A percentile compares a stretch with the other conserved stretches of the same genome.
Evolutionary conservation across 257 asterid species (phyloP).

Genomic region (Rauvolfia tetraphylla): DNA sequence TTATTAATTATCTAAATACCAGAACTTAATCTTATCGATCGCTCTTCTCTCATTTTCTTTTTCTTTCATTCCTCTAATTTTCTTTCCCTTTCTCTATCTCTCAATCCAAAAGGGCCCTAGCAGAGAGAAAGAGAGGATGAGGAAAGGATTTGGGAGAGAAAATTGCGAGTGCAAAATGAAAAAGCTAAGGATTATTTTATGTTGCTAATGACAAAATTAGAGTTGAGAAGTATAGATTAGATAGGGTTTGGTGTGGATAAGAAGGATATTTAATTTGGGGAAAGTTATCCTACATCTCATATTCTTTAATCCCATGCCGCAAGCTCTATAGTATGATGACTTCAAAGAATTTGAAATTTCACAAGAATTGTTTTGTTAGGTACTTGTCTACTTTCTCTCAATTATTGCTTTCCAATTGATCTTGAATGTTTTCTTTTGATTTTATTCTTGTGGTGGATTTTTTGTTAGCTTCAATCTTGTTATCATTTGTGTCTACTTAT

Average conservation of each 20-base stretch:
- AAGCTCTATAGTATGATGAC: not conserved
- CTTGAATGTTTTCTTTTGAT: not conserved
- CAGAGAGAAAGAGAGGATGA: too few relatives aligned
- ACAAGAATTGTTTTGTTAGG: not conserved
- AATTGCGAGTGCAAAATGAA: too few relatives aligned
- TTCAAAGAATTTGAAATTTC: not conserved
- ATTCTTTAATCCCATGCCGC: not conserved
- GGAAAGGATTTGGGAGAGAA: too few relatives aligned
- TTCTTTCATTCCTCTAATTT: too few relatives aligned
- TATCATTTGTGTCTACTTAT: not conserved
- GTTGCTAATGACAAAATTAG: conserved; percentile 27
- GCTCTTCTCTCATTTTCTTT: too few relatives aligned
- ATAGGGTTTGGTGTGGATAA: conserved; percentile 25
- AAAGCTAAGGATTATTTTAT: not conserved
- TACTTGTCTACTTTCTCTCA: not conserved
- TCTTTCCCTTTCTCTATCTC: too few relatives aligned
- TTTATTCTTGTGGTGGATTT: not conserved
- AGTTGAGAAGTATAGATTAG: conserved; percentile 17
- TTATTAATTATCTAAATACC: too few relatives aligned
- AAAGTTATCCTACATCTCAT: not conserved
- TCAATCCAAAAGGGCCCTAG: too few relatives aligned
- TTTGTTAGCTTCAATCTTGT: not conserved
- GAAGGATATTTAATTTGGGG: conserved; percentile 13
- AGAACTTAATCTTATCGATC: too few relatives aligned
- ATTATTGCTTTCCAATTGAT: conserved; percentile 5